phyloP scores from a whole-genome alignment of 345 rosid genomes.

The Arabis alpina region DNA sequence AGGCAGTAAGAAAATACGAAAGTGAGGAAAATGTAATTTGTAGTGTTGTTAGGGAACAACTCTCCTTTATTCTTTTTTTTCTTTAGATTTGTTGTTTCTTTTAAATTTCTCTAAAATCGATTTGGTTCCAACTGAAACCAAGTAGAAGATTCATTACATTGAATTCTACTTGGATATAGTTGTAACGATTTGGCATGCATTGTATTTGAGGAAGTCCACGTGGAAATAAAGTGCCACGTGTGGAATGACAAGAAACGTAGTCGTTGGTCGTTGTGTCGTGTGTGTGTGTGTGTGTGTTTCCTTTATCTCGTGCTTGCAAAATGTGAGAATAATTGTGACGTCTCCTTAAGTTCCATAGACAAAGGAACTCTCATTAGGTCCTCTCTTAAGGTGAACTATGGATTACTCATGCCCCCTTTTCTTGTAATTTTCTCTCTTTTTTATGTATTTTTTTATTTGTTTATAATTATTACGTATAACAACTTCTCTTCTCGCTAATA shows the following conservation, averaged over 20 bases:
- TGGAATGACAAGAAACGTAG: conserved; percentile 35
- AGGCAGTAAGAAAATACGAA: conserved; percentile 29
- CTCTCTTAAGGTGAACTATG: conserved; percentile 37
- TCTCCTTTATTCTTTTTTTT: conserved; percentile 29
- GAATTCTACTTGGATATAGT: background rate
- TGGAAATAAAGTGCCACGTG: conserved; percentile 33
- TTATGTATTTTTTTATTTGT: background rate
- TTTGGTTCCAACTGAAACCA: background rate
- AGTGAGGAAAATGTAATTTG: conserved; percentile 25
- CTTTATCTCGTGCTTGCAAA: conserved; percentile 57
- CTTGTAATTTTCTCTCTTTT: background rate
- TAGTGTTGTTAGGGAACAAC: conserved; percentile 45
- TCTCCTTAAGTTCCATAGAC: conserved; percentile 53
- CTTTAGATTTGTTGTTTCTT: conserved; percentile 9
- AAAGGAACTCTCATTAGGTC: conserved; percentile 45
- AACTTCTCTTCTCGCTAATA: conserved; percentile 10
- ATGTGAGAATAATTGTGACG: conserved; percentile 42
- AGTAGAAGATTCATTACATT: background rate
- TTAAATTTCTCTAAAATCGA: background rate
- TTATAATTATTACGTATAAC: conserved; percentile 6
- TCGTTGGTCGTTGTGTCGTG: conserved; percentile 43
- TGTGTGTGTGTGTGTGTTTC: conserved; percentile 36
- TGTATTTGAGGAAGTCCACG: conserved; percentile 28
- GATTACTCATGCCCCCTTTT: conserved; percentile 40
- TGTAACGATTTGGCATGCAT: conserved; percentile 2